Evolutionary conservation across 257 asterid genomes (phyloP).

Genomic region (Anisodus acutangulus): DNA sequence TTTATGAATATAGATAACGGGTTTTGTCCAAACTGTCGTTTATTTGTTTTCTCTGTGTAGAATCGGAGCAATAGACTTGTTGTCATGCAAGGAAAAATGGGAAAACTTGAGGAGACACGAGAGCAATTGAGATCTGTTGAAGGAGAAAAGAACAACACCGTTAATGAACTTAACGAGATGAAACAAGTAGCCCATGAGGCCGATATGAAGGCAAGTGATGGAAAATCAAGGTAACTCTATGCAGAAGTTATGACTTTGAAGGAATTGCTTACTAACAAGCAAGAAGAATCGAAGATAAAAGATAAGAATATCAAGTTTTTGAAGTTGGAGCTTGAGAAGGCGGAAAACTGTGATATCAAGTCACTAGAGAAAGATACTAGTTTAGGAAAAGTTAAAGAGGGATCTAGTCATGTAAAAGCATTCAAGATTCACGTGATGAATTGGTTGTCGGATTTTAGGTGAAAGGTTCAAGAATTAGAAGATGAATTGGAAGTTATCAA

Average conservation of each 20-base stretch:
- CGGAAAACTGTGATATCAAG: constrained; percentile 39
- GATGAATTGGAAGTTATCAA: constrained; percentile 49
- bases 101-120: constrained; percentile 52
- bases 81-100: constrained; percentile 55
- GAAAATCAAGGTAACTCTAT: background rate
- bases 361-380: constrained; percentile 47
- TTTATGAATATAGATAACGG: background rate
- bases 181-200: constrained; percentile 36
- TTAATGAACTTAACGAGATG: constrained; percentile 46
- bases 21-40: background rate
- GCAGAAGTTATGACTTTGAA: constrained; percentile 44
- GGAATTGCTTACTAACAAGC: constrained; percentile 37
- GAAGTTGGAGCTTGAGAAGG: constrained; percentile 47
- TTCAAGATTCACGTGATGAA: constrained; percentile 30
- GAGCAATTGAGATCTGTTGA: constrained; percentile 38
- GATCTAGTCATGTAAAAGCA: constrained; percentile 43
- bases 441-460: constrained; percentile 36
- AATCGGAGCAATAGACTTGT: constrained; percentile 36
- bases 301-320: constrained; percentile 48
- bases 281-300: constrained; percentile 46
- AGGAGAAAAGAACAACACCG: constrained; percentile 43
- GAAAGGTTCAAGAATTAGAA: constrained; percentile 54
- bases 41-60: constrained; percentile 29
- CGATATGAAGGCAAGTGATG: background rate
- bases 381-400: constrained; percentile 45